Percentiles rank a stretch among this genome's conserved stretches.
Evolutionary conservation across 2,329 filamentous ascomycete species (phyloP).

Genomic region (Ophiostoma tasmaniense): DNA sequence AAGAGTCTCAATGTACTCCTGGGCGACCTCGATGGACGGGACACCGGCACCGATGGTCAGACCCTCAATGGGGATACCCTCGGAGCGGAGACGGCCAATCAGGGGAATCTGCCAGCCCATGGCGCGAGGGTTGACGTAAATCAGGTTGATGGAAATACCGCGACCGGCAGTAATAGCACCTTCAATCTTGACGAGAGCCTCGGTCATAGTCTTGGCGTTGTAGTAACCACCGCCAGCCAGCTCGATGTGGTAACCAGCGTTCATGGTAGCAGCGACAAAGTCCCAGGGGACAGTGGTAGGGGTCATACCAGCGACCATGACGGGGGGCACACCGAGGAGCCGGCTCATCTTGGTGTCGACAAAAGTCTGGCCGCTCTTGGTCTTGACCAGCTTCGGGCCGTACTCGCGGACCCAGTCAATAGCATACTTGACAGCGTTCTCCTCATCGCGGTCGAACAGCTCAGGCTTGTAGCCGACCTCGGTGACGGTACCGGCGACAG

Average conservation of each 20-base stretch:
- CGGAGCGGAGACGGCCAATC: conserved; percentile 67
- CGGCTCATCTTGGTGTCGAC: conserved; percentile 96
- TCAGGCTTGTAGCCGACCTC: conserved; percentile 98
- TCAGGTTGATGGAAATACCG: conserved; percentile 82
- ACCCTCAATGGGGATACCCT: conserved; percentile 85
- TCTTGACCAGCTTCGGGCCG: conserved; percentile 85
- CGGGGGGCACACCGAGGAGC: conserved; percentile 71
- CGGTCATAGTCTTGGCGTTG: conserved; percentile 71
- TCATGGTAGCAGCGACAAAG: conserved; percentile 87
- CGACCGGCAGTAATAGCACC: conserved; percentile 73
- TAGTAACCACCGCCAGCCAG: conserved; percentile 86
- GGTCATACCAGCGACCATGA: conserved; percentile 93
- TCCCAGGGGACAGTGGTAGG: conserved; percentile 83
- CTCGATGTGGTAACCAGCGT: conserved; percentile 90
- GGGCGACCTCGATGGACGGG: conserved; percentile 83
- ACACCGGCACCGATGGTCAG: conserved; percentile 90
- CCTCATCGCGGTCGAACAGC: conserved; percentile 90
- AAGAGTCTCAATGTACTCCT: conserved; percentile 88
- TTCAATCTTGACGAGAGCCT: conserved; percentile 77
- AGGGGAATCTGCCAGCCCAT: conserved; percentile 92
- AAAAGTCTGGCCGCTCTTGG: conserved; percentile 77
- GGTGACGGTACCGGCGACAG: conserved; percentile 79
- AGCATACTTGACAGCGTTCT: conserved; percentile 89
- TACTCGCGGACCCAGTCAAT: conserved; percentile 97
- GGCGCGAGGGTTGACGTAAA: conserved; percentile 81